phyloP scores from a whole-genome alignment of 495 filamentous ascomycete genomes.

The Podospora bellae-mahoneyi region DNA sequence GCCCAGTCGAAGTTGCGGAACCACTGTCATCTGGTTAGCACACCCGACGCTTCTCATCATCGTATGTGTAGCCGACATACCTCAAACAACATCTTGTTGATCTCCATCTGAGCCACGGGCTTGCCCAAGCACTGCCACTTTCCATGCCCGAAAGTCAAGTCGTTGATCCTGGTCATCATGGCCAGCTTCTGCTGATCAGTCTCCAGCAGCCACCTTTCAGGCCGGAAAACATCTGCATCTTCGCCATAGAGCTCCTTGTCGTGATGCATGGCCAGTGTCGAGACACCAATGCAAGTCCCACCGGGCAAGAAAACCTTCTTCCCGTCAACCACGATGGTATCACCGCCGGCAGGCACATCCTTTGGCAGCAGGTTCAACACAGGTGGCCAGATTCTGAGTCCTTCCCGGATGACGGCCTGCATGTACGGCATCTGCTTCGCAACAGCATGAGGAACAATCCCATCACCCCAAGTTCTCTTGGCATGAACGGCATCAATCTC shows the following conservation, averaged over 20 bases:
- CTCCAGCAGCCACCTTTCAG: constrained; percentile 54
- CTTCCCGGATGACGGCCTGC: constrained; percentile 48
- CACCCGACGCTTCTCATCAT: neutral
- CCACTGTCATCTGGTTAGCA: constrained; percentile 31
- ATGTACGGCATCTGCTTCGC: constrained; percentile 49
- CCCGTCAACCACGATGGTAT: constrained; percentile 41
- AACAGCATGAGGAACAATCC: constrained; percentile 38
- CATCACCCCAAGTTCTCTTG: constrained; percentile 7
- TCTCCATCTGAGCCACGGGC: constrained; percentile 37
- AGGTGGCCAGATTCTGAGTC: constrained; percentile 44
- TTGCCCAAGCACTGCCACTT: constrained; percentile 41
- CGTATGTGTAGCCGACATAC: constrained; percentile 25
- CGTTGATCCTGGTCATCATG: constrained; percentile 21
- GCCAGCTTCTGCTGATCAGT: constrained; percentile 21
- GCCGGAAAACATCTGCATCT: constrained; percentile 47
- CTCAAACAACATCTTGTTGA: constrained; percentile 53
- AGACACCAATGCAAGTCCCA: constrained; percentile 46
- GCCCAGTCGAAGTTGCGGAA: constrained; percentile 50
- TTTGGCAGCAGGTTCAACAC: constrained; percentile 37
- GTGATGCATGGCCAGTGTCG: constrained; percentile 29
- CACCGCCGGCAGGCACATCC: constrained; percentile 46
- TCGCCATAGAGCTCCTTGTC: constrained; percentile 41
- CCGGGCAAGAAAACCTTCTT: constrained; percentile 50
- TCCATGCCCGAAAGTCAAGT: constrained; percentile 38
- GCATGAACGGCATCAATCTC: constrained; percentile 51